These are phyloP conservation scores for Termitomyces sp. DNA, from an alignment of 768 basidiomycete species.

Conservation along the genomic window DNA sequence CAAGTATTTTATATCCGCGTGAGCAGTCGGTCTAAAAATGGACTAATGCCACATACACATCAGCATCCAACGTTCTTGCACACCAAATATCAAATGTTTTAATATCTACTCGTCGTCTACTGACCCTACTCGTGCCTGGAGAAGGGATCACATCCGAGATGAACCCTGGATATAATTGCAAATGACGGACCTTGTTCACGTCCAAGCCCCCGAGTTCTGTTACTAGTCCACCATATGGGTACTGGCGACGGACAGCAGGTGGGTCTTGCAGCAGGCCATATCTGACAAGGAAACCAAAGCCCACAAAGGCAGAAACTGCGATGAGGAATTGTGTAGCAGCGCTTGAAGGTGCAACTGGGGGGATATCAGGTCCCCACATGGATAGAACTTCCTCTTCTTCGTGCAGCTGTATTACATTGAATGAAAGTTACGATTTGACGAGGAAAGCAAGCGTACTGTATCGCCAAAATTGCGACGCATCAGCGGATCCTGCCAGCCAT, in stretches of 20 bases:
- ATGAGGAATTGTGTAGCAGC: slow-evolving; percentile 64
- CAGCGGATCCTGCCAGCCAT: slow-evolving; percentile 72
- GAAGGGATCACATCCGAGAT: slow-evolving; percentile 2
- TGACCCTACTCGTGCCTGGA: slow-evolving; percentile 21
- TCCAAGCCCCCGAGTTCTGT: slow-evolving; percentile 74
- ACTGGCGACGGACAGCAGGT: slow-evolving; percentile 66
- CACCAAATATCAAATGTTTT: no score
- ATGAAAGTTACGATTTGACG: slow-evolving; percentile 7
- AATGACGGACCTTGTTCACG: slow-evolving; percentile 61
- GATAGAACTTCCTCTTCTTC: slow-evolving; percentile 77
- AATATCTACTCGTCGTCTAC: slow-evolving; percentile 14
- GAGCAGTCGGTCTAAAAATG: no score
- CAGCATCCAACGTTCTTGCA: no score
- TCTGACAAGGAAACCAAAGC: slow-evolving; percentile 56
- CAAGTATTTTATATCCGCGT: no score
- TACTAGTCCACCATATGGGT: slow-evolving; percentile 71
- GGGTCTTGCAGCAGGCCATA: slow-evolving; percentile 50
- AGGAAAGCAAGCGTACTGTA: slow-evolving; percentile 35
- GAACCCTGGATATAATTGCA: background rate
- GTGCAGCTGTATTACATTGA: slow-evolving; percentile 49
- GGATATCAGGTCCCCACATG: slow-evolving; percentile 84
- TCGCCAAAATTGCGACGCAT: slow-evolving; percentile 81
- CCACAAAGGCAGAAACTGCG: slow-evolving; percentile 56
- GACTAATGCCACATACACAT: no score
- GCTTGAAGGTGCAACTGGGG: slow-evolving; percentile 49